Conservation (phyloP, 805 yeast species). For the Pichia scutulata region DNA sequence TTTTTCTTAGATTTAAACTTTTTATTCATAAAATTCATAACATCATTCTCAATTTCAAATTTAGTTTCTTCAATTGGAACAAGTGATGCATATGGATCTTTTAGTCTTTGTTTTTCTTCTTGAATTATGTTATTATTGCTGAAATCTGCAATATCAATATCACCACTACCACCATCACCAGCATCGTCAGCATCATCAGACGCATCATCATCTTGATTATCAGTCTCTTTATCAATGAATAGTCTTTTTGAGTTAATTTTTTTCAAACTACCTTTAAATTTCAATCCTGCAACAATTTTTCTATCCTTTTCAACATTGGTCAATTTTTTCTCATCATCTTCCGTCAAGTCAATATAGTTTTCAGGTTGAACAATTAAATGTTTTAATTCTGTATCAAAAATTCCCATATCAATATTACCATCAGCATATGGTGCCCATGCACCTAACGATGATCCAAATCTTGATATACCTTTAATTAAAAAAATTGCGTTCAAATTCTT, state of each 20-base stretch:
- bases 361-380: slow-evolving; percentile 34
- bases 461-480: slow-evolving; percentile 51
- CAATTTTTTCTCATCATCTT: slow-evolving; percentile 9
- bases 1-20: slow-evolving; percentile 5
- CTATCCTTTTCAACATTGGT: slow-evolving; percentile 14
- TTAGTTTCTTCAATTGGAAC: slow-evolving; percentile 52
- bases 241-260: slow-evolving; percentile 17
- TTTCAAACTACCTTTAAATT: slow-evolving; percentile 57
- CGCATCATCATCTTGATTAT: background rate
- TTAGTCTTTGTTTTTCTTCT: slow-evolving; percentile 10
- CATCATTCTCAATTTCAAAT: slow-evolving; percentile 28
- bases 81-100: slow-evolving; percentile 40
- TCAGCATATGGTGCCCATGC: slow-evolving; percentile 71
- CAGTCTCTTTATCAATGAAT: background rate
- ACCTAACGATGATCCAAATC: slow-evolving; percentile 57
- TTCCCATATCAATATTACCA: slow-evolving; percentile 55
- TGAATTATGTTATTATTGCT: background rate
- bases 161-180: slow-evolving; percentile 4
- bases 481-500: slow-evolving; percentile 49
- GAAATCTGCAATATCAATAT: background rate
- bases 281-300: slow-evolving; percentile 40
- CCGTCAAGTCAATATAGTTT: slow-evolving; percentile 15
- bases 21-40: background rate
- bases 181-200: slow-evolving; percentile 9
- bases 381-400: slow-evolving; percentile 38